These are phyloP conservation scores for Gynandropsis gynandra DNA, from an alignment of 345 rosid genomes.

Conservation along the genomic window DNA sequence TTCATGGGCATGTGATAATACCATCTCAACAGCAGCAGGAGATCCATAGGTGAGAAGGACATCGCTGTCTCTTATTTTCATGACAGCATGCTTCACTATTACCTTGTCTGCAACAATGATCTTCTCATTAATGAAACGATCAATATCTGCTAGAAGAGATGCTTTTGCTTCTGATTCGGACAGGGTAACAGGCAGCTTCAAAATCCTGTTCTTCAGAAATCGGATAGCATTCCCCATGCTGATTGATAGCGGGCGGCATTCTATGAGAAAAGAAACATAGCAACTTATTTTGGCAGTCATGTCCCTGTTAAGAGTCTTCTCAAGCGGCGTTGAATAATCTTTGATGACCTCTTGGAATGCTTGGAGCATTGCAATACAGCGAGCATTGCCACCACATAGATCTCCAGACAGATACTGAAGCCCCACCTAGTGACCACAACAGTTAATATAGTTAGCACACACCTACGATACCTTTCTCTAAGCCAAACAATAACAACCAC, in stretches of 20 bases:
- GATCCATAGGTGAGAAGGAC: constrained; percentile 91
- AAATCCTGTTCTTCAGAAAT: constrained; percentile 62
- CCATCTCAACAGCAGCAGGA: constrained; percentile 81
- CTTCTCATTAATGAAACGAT: constrained; percentile 74
- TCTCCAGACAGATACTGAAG: constrained; percentile 83
- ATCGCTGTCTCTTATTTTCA: constrained; percentile 86
- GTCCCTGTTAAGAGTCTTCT: constrained; percentile 70
- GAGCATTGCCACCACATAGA: constrained; percentile 84
- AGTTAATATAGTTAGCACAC: constrained; percentile 12
- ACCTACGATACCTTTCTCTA: not conserved
- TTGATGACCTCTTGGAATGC: constrained; percentile 79
- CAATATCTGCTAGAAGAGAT: constrained; percentile 57
- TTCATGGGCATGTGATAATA: constrained; percentile 76
- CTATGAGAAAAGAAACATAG: constrained; percentile 78
- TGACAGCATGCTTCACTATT: constrained; percentile 79
- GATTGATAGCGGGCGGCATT: constrained; percentile 84
- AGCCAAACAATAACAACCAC: not conserved
- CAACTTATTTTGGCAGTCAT: constrained; percentile 74
- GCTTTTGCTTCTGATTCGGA: constrained; percentile 77
- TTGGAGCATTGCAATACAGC: constrained; percentile 95
- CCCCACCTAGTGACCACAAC: constrained; percentile 56
- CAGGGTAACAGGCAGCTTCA: constrained; percentile 56
- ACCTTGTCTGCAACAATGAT: constrained; percentile 63
- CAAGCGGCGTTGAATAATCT: constrained; percentile 72
- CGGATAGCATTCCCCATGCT: constrained; percentile 96